Evolutionary conservation across 2,329 filamentous ascomycete species (phyloP).

Genomic region (Colletotrichum sublineola): DNA sequence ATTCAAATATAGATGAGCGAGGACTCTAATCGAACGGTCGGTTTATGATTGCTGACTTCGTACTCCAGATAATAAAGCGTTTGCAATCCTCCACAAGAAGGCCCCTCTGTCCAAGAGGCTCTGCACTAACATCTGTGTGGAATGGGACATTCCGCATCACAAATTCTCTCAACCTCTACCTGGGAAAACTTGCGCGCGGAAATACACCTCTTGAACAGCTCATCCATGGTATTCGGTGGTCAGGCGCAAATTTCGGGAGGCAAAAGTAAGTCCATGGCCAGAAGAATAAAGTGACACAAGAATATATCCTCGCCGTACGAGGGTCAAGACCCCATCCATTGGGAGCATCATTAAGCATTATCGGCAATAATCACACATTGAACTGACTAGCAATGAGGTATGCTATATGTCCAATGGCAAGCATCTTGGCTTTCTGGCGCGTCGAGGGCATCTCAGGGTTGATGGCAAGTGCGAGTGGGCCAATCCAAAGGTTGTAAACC

Average conservation of each 20-base stretch:
- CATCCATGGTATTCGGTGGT: constrained; percentile 44
- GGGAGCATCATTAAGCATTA: constrained; percentile 43
- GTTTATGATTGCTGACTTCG: neutral
- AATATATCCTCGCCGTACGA: constrained; percentile 43
- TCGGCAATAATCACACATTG: constrained; percentile 44
- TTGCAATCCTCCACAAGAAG: neutral
- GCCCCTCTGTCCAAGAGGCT: neutral
- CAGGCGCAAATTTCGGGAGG: constrained; percentile 46
- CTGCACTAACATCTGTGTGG: neutral
- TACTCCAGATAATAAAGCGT: neutral
- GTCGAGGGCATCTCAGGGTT: constrained; percentile 56
- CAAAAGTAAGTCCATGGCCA: constrained; percentile 44
- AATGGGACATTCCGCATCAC: neutral
- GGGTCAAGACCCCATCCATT: constrained; percentile 44
- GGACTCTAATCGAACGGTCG: neutral
- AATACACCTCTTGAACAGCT: constrained; percentile 45
- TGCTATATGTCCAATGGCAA: constrained; percentile 42
- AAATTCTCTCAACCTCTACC: neutral
- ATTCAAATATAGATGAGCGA: neutral
- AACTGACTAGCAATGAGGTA: constrained; percentile 42
- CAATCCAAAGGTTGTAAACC: constrained; percentile 59
- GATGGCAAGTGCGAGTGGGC: constrained; percentile 53
- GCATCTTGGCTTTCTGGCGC: constrained; percentile 45
- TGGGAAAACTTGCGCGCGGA: constrained; percentile 43
- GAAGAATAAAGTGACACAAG: constrained; percentile 35